A percentile compares a stretch with the other conserved stretches of the same genome.
Conservation (phyloP, 169 alveolate genomes). For the Amoebophrya sp. region DNA sequence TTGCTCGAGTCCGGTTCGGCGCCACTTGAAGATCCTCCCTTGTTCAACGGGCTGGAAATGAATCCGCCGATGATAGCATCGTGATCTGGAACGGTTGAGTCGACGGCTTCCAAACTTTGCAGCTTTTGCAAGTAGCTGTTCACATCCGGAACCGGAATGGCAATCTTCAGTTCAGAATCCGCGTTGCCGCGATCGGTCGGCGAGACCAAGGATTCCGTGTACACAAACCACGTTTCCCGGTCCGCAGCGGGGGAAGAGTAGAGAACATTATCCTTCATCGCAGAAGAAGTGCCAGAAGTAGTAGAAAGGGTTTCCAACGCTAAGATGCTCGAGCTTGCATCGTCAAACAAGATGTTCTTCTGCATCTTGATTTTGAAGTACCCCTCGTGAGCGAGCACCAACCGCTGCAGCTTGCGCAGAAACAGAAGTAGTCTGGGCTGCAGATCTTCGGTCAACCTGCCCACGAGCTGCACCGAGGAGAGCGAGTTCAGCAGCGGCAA, state of each 20-base stretch:
- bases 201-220: slow-evolving; percentile 16
- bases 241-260: background rate
- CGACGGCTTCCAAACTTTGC: background rate
- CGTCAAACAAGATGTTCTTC: background rate
- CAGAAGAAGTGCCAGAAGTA: too few relatives aligned
- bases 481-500: background rate
- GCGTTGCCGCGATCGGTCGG: slow-evolving; percentile 13
- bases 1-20: background rate
- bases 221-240: background rate
- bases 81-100: background rate
- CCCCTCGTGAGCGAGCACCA: background rate
- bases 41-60: too few relatives aligned
- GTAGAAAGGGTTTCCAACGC: background rate
- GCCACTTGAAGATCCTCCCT: too few relatives aligned
- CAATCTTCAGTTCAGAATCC: background rate
- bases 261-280: background rate
- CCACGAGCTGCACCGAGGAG: background rate
- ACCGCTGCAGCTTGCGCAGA: slow-evolving; percentile 16
- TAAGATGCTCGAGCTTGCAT: background rate
- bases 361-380: background rate
- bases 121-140: background rate
- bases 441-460: background rate
- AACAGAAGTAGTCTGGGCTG: background rate
- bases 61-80: background rate
- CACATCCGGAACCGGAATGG: background rate